A percentile compares a stretch with the other conserved stretches of the same genome.
These are phyloP conservation scores for Ophiocordyceps camponoti-floridani DNA, from an alignment of 2,329 filamentous ascomycete species.

Conservation along the genomic window DNA sequence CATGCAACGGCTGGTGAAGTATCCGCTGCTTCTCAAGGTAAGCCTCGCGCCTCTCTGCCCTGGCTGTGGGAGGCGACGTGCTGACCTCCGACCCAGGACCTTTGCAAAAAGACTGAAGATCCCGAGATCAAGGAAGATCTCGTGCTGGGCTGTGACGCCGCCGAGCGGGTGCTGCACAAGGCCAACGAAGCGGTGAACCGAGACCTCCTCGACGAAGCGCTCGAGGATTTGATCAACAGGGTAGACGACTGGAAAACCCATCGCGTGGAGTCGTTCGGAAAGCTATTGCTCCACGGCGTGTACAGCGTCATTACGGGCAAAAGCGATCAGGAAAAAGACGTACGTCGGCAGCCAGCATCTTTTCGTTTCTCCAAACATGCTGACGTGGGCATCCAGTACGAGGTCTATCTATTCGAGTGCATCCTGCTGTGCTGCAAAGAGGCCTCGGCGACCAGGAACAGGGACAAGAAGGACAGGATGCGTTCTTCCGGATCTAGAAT, in stretches of 20 bases:
- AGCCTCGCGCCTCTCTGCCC: conserved; percentile 4
- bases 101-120: conserved; percentile 71
- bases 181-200: conserved; percentile 86
- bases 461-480: conserved; percentile 56
- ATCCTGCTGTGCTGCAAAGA: conserved; percentile 97
- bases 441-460: conserved; percentile 64
- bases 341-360: conserved; percentile 21
- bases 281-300: conserved; percentile 71
- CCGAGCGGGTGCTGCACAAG: conserved; percentile 63
- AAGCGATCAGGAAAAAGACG: conserved; percentile 83
- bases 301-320: conserved; percentile 83
- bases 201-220: conserved; percentile 66
- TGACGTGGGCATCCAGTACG: conserved; percentile 45
- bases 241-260: conserved; percentile 98
- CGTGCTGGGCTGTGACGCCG: conserved; percentile 57
- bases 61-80: neutral
- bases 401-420: conserved; percentile 91
- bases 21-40: conserved; percentile 76
- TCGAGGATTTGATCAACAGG: conserved; percentile 61
- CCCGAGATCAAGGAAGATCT: conserved; percentile 56
- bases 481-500: conserved; percentile 36
- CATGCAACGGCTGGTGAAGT: conserved; percentile 89
- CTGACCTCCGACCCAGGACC: conserved; percentile 35
- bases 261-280: conserved; percentile 77
- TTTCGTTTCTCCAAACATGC: neutral